These are phyloP conservation scores for Populus trichocarpa DNA, from an alignment of 441 rosid genomes.

Conservation along the genomic window DNA sequence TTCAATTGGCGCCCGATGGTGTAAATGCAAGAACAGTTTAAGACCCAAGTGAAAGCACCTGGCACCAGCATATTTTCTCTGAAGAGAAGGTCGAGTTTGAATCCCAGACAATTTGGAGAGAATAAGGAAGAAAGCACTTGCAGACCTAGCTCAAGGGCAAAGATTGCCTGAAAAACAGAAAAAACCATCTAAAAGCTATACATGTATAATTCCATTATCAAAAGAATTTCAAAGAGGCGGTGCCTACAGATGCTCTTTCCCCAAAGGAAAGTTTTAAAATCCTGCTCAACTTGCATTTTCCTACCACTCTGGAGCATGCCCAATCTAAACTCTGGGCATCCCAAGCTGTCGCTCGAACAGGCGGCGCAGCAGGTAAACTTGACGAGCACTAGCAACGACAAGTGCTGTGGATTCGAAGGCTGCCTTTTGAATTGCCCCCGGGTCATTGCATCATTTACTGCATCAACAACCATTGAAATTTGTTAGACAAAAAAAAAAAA, in stretches of 20 bases:
- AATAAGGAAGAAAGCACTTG: background rate
- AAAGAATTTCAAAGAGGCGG: background rate
- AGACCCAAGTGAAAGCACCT: background rate
- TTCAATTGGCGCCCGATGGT: background rate
- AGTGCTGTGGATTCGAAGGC: slow-evolving; percentile 61
- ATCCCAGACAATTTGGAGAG: background rate
- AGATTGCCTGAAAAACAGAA: background rate
- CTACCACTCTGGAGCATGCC: background rate
- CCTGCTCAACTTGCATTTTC: slow-evolving; percentile 5
- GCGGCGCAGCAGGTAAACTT: slow-evolving; percentile 61
- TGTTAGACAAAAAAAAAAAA: background rate
- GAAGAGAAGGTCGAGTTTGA: background rate
- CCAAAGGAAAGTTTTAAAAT: background rate
- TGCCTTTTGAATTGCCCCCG: slow-evolving; percentile 60
- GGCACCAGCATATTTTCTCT: background rate
- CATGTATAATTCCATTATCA: background rate
- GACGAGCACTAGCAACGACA: slow-evolving; percentile 51
- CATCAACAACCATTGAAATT: slow-evolving; percentile 8
- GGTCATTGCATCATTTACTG: slow-evolving; percentile 68
- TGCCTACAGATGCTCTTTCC: slow-evolving; percentile 12
- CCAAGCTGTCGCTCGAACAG: slow-evolving; percentile 66
- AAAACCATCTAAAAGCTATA: background rate
- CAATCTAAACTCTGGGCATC: slow-evolving; percentile 49
- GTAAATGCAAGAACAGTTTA: background rate
- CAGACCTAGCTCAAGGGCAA: background rate